Evolutionary conservation across 495 filamentous ascomycete genomes (phyloP), one percentile per base, ranked within the genome.

Genomic region (Hapsidospora chrysogenum): DNA sequence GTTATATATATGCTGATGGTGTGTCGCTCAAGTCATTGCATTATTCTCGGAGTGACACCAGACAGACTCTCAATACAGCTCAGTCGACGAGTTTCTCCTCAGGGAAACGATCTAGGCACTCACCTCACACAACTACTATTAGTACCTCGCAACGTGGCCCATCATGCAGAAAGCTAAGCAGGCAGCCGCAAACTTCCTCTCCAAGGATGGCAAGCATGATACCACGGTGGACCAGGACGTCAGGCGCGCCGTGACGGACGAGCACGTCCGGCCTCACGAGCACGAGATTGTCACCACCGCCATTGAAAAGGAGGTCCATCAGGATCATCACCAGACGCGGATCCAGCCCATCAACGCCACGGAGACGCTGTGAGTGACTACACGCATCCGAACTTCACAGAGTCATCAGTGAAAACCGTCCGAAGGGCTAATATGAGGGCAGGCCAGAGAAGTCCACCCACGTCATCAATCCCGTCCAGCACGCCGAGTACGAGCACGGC

Each of bases 221-320:
- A 77, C 72, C 14, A 74, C 70, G 9, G 63, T 76, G 8, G 64
- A 74, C 45, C 68, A 77, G 55, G 62, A 56, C 10, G 64, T 76
- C 23, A 62, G 68, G 27, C 72, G 73, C 1, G 69, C 75, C 7
- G 58, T 80, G 13, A 58, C 58, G 17, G 56, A 74, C 29, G 72
- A 77, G 46, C 59, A 55, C 6, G 47, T 76, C 35, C 63, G 57
- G 27, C 61, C 60, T 4, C 60, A 53, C 2, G 49, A 60, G 28
- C 69, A 68, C 35, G 70, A 76, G 38, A 54, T 74, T 22, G 50
- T 64, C 14, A 58, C 47, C 7, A 72, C 66, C 3, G 74, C 69
- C 15, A 50, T 78, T 37, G 64, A 80, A 42, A 64, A 70, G 28
- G 76, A 79, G 44, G 48, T 77, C 20, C 67, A 72, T 40, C 68